These are phyloP conservation scores for Starmera quercuum DNA, from an alignment of 805 yeast species.

Conservation along the genomic window DNA sequence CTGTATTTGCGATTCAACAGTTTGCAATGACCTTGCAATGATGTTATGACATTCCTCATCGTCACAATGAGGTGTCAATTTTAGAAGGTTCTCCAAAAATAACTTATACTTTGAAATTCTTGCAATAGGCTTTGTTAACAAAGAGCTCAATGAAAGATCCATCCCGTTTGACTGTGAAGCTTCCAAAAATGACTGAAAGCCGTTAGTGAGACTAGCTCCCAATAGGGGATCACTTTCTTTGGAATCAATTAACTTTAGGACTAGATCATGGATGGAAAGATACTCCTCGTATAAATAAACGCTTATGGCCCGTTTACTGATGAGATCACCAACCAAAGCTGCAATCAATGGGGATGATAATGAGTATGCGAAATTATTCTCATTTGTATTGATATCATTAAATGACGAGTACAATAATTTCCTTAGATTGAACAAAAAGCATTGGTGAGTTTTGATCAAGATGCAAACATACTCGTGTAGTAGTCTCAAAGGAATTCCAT, in stretches of 20 bases:
- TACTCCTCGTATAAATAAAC: conserved; percentile 26
- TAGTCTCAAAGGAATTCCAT: conserved; percentile 28
- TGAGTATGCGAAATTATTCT: not conserved
- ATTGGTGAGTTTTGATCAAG: conserved; percentile 24
- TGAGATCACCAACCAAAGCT: conserved; percentile 15
- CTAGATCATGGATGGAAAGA: conserved; percentile 24
- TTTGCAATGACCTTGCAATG: conserved; percentile 9
- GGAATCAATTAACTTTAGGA: conserved; percentile 24
- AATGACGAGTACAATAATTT: conserved; percentile 5
- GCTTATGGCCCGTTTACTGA: conserved; percentile 17
- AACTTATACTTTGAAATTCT: conserved; percentile 43
- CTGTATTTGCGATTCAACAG: conserved; percentile 17
- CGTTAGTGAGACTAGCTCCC: conserved; percentile 17
- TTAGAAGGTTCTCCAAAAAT: conserved; percentile 35
- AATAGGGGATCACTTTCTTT: conserved; percentile 18
- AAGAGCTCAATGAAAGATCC: conserved; percentile 47
- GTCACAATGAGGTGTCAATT: conserved; percentile 19
- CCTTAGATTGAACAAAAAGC: conserved; percentile 21
- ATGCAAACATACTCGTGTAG: conserved; percentile 21
- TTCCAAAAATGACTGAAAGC: conserved; percentile 31
- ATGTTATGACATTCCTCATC: conserved; percentile 9
- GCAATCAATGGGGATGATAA: conserved; percentile 16
- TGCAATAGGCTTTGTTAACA: conserved; percentile 46
- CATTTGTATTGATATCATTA: not conserved
- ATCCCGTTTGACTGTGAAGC: conserved; percentile 29